Evolutionary conservation across 768 basidiomycete species (phyloP).

Genomic region (Boletales sp.): DNA sequence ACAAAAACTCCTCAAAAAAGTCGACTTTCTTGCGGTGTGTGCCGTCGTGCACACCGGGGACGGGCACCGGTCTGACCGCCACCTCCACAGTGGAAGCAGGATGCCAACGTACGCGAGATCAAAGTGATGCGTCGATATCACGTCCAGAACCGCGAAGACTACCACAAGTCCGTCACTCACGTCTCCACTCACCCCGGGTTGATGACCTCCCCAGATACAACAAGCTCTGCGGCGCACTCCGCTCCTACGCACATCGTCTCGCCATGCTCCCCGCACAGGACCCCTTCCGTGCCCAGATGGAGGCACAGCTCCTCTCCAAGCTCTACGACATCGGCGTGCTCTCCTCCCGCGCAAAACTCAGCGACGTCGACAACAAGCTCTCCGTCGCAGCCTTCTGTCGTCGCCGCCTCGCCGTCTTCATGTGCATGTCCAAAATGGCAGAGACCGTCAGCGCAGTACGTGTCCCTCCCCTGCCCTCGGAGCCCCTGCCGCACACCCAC

Average conservation of each 20-base stretch:
- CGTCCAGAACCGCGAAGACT: constrained; percentile 91
- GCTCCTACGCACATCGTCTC: constrained; percentile 81
- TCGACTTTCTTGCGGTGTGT: constrained; percentile 91
- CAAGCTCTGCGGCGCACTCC: constrained; percentile 85
- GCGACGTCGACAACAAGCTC: constrained; percentile 91
- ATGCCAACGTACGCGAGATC: constrained; percentile 85
- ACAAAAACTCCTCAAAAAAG: constrained; percentile 90
- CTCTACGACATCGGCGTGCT: constrained; percentile 97
- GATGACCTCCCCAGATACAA: constrained; percentile 64
- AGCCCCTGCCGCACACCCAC: constrained; percentile 6
- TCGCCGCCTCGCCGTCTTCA: constrained; percentile 85
- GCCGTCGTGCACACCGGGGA: constrained; percentile 18
- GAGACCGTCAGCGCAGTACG: constrained; percentile 91
- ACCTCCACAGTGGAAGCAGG: constrained; percentile 86
- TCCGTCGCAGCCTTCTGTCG: constrained; percentile 95
- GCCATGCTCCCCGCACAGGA: constrained; percentile 87
- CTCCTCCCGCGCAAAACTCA: constrained; percentile 81
- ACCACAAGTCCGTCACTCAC: constrained; percentile 62
- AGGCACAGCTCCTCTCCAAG: constrained; percentile 85
- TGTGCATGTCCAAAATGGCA: constrained; percentile 91
- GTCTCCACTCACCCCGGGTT: neutral
- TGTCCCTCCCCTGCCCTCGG: constrained; percentile 18
- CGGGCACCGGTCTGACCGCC: neutral
- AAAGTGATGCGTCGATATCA: constrained; percentile 95
- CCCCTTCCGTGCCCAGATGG: constrained; percentile 81